These are phyloP conservation scores for Colletotrichum camelliae DNA, from an alignment of 2,329 filamentous ascomycete species.

Conservation along the genomic window DNA sequence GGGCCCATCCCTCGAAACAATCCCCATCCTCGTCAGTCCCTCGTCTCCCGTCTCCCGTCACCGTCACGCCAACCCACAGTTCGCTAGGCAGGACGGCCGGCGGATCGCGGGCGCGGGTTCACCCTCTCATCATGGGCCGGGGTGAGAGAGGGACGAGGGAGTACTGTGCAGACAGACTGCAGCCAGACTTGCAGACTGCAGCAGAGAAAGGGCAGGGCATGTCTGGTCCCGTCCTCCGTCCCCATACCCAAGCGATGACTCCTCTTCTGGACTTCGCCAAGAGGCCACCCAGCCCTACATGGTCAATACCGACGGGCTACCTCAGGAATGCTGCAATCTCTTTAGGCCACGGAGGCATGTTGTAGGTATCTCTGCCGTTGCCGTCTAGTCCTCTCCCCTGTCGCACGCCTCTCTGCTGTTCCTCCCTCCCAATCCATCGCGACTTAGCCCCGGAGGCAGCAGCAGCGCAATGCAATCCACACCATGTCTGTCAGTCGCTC, in stretches of 20 bases:
- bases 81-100: not conserved
- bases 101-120: not conserved
- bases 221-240: not conserved
- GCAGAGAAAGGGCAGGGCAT: not conserved
- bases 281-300: slow-evolving; percentile 17
- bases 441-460: slow-evolving; percentile 17
- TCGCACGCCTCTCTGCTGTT: not conserved
- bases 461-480: slow-evolving; percentile 18
- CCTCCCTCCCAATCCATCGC: slow-evolving; percentile 13
- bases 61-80: not conserved
- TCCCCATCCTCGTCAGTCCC: not conserved
- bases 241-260: slow-evolving; percentile 4
- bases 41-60: not conserved
- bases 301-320: slow-evolving; percentile 12
- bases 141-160: not conserved
- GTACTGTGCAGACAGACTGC: not conserved
- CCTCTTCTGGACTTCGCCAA: not conserved
- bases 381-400: not conserved
- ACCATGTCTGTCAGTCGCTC: slow-evolving; percentile 1
- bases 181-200: not conserved
- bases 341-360: not conserved
- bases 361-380: slow-evolving; percentile 12
- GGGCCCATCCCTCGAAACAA: not conserved
- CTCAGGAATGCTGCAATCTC: slow-evolving; percentile 18
- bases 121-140: not conserved